Conservation (phyloP, 2,329 filamentous ascomycete genomes). For the Teratosphaeria viscida region DNA sequence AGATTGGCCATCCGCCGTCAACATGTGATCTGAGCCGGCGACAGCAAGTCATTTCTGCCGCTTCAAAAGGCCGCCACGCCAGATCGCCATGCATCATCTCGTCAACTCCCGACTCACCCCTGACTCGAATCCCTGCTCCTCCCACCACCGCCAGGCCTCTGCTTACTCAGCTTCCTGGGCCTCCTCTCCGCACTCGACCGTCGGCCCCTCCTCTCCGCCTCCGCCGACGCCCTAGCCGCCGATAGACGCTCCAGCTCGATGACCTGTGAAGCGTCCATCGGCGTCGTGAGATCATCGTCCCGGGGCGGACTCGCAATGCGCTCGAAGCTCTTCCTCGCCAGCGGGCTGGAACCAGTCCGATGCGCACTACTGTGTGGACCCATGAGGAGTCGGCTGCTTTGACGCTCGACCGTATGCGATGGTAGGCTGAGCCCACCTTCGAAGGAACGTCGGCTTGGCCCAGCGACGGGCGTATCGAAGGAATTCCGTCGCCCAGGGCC, state of each 20-base stretch:
- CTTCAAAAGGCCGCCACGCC: too few relatives aligned
- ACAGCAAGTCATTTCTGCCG: too few relatives aligned
- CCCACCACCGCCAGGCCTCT: not conserved
- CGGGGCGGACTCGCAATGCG: conserved; percentile 6
- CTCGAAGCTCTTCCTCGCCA: conserved; percentile 34
- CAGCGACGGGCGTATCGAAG: not conserved
- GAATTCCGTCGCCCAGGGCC: not conserved
- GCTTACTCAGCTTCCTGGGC: conserved; percentile 2
- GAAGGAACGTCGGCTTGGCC: not conserved
- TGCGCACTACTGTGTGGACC: conserved; percentile 2
- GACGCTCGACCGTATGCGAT: not conserved
- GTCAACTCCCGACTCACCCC: not conserved
- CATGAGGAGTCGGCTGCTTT: not conserved
- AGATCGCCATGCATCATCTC: not conserved
- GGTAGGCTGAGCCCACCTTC: not conserved
- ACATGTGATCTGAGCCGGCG: too few relatives aligned
- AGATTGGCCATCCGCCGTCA: too few relatives aligned
- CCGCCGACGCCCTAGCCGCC: conserved; percentile 1
- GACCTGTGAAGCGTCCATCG: conserved; percentile 6
- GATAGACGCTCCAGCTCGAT: conserved; percentile 4
- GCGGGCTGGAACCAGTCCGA: conserved; percentile 33
- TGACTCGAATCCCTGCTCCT: not conserved
- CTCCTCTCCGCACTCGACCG: not conserved
- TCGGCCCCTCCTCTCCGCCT: conserved; percentile 1
- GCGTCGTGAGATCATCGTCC: not conserved